Base-by-base conservation (phyloP, 2,329 filamentous ascomycete species). In the Bipolaris sorokiniana region DNA sequence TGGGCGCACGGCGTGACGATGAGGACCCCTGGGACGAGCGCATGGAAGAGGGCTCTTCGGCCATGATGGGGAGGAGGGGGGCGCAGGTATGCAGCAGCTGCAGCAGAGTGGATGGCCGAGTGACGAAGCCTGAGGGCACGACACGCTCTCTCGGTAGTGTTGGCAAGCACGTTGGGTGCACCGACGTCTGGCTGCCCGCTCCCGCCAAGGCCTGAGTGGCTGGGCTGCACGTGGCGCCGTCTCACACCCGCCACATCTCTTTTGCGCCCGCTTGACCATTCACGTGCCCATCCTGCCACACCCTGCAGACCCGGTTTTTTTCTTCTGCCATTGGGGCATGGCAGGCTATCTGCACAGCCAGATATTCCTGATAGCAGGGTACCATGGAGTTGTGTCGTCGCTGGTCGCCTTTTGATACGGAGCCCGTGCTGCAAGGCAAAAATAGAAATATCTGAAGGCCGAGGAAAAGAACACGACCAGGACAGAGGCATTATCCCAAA, bases 1-100 rank as follows among this genome's bases (percentile, higher is more conserved):
- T 70, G 59, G 64, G 73, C 59, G 66, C 58, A 34, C 74, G 66
- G 58, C 72, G 61, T 34, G 46, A 48, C 59, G 76, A 48, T 58
- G 76, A 77, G 5, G 90, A 92, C 56, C 69, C 67, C 63, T 71
- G 71, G 41, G 74, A 74, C 48, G 72, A 70, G 56, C 69, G 68
- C 47, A 71, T 61, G 18, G 66, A 64, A 26, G 62, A 48, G 36
- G 63, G 58, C 44, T 73, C 70, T 54, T 70, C 67, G 26, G 69
- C 56, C 62, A 71, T 73, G 58, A 34, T 54, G 51, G 40, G 46
- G 40, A 56, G 55, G 60, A 44, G 41, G 41, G 51, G 44, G 54
- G 46, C 58, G 64, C 58, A 65, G 65, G 48, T 41, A 54, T 52
- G 64, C 58, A 46, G 64, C 58, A 64, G 50, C 58, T 61, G 48